A percentile compares a stretch with the other conserved stretches of the same genome.
Conservation (phyloP, 345 rosid genomes). For the Lepidium aucheri region DNA sequence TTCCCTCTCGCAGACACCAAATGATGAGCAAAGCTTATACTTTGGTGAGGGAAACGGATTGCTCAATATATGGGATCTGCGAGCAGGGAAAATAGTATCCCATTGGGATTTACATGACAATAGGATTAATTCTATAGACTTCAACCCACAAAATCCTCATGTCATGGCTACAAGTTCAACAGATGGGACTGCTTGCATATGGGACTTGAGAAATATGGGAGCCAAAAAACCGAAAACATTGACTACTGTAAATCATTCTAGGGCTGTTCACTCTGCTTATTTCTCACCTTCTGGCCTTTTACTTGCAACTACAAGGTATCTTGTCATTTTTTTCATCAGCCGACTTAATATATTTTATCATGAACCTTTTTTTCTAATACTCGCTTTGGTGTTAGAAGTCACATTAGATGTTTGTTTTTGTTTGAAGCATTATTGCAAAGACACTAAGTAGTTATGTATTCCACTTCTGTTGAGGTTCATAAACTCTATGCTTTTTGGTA, state of each 20-base stretch:
- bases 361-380: not conserved
- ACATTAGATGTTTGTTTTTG: not conserved
- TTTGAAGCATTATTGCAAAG: not conserved
- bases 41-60: conserved; percentile 55
- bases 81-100: conserved; percentile 39
- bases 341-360: not conserved
- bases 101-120: conserved; percentile 53
- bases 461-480: not conserved
- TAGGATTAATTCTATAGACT: conserved; percentile 75
- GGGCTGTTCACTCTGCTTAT: conserved; percentile 71
- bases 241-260: conserved; percentile 36
- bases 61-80: conserved; percentile 51
- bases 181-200: conserved; percentile 67
- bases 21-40: conserved; percentile 43
- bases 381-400: not conserved
- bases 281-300: conserved; percentile 78
- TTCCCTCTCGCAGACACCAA: conserved; percentile 53
- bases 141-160: conserved; percentile 45
- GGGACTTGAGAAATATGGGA: conserved; percentile 70
- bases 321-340: not conserved
- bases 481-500: not conserved
- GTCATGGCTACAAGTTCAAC: conserved; percentile 77
- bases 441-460: not conserved
- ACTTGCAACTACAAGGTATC: conserved; percentile 77
- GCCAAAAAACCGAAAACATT: conserved; percentile 31